phyloP scores from a whole-genome alignment of 768 basidiomycete genomes.

The Tulasnella sp. region DNA sequence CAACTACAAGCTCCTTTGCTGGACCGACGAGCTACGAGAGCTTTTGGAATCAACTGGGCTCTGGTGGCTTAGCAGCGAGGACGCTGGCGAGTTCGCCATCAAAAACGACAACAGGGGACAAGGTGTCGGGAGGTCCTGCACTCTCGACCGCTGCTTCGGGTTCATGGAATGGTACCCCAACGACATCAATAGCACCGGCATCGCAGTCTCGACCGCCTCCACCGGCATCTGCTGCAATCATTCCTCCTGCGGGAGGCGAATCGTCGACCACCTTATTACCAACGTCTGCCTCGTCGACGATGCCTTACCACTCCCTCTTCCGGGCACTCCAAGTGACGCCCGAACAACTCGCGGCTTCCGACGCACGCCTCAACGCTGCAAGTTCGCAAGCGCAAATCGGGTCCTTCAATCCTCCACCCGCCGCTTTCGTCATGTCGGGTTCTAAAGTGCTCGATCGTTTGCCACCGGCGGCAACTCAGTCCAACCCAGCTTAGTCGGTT shows the following conservation, averaged over 20 bases:
- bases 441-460: background rate
- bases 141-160: background rate
- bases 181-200: background rate
- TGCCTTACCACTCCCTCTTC: background rate
- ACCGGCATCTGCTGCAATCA: background rate
- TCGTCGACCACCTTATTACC: background rate
- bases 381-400: background rate
- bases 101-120: background rate
- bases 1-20: background rate
- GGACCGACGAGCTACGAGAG: constrained; percentile 7
- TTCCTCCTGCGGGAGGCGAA: no score
- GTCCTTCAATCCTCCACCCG: background rate
- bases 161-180: background rate
- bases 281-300: background rate
- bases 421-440: background rate
- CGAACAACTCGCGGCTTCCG: background rate
- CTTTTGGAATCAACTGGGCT: constrained; percentile 1
- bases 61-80: background rate
- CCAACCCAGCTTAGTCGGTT: background rate
- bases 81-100: background rate
- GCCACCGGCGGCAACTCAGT: background rate
- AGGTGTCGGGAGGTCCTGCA: background rate
- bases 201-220: background rate
- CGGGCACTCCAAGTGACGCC: background rate
- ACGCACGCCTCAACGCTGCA: background rate